Evolutionary conservation across 192 early-diverging fungal species (phyloP), one percentile per base, ranked within the genome.

Genomic region (Lunasporangiospora selenospora): DNA sequence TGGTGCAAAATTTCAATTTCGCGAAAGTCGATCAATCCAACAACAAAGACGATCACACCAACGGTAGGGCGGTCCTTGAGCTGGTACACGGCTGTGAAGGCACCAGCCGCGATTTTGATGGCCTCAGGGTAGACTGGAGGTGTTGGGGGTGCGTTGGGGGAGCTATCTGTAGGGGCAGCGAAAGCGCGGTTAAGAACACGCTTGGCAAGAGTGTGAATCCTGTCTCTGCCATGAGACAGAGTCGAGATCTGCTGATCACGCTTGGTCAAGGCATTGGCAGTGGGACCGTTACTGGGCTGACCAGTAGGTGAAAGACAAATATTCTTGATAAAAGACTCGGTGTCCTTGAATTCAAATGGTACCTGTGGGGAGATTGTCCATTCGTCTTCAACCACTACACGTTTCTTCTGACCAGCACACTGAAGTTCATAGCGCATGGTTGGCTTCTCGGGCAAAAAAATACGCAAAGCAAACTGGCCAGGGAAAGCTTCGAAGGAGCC

Each of bases 61-160:
- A 57, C 31, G 10, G 39, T 45, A 13, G 55, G 55, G 9, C 32
- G 55, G 41, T 42, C 39, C 19, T 57, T 44, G 18, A 57, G 55
- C 29, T 44, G 55, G 19, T 45, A 57, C 23, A 45, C 42, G 55
- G 15, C 41, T 39, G 55, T 57, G 11, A n/a, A 33, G 31, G 32
- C 45, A 19, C 55, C 55, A 12, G 30, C 31, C 5, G 29, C 55
- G 55, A 55, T 42, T 29, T 55, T 39, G 32, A 21, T 57, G 4
- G 27, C 55, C 39, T 19, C 16, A 9, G 53, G 53, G 5, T 55
- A 55, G 29, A 16, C 38, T 15, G 53, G 16, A 23, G 23, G 47
- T 13, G 37, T 10, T 10, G 37, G 37, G 37, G 37, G 7, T 38
- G 37, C 15, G 15, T 7, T 38, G 7, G 8, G 37, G 38, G 40